phyloP scores from a whole-genome alignment of 768 basidiomycete genomes.

The Gyrodon lividus region DNA sequence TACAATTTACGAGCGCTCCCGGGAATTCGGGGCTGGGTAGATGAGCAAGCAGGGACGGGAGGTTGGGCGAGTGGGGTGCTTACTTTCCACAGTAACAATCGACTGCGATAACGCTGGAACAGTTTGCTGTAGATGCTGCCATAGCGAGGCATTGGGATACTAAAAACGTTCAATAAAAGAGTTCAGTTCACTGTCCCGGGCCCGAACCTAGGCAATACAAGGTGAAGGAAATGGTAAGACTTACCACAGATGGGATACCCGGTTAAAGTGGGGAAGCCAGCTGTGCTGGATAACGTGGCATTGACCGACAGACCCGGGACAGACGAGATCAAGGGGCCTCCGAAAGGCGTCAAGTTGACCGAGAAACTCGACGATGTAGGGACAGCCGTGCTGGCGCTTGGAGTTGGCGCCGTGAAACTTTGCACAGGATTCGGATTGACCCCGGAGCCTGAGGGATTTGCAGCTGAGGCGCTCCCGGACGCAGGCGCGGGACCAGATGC shows the following conservation, averaged over 20 bases:
- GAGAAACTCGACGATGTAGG: not conserved
- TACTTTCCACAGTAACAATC: conserved; percentile 49
- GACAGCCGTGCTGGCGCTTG: not conserved
- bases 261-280: conserved; percentile 39
- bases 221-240: conserved; percentile 2
- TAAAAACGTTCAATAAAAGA: conserved; percentile 14
- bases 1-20: conserved; percentile 36
- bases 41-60: not conserved
- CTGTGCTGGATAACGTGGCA: conserved; percentile 32
- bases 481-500: not conserved
- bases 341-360: conserved; percentile 2
- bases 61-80: conserved; percentile 7
- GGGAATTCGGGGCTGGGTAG: conserved; percentile 37
- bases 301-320: conserved; percentile 11
- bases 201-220: not conserved
- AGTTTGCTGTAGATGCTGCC: conserved; percentile 39
- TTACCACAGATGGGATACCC: conserved; percentile 40
- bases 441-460: not conserved
- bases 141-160: conserved; percentile 45
- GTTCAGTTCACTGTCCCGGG: not conserved
- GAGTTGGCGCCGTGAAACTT: not conserved
- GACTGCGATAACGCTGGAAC: conserved; percentile 45
- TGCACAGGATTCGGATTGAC: not conserved
- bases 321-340: not conserved
- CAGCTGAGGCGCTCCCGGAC: not conserved